A percentile compares a stretch with the other conserved stretches of the same genome.
Evolutionary conservation across 306 rosid species (phyloP).

Genomic region (Quercus gilva): DNA sequence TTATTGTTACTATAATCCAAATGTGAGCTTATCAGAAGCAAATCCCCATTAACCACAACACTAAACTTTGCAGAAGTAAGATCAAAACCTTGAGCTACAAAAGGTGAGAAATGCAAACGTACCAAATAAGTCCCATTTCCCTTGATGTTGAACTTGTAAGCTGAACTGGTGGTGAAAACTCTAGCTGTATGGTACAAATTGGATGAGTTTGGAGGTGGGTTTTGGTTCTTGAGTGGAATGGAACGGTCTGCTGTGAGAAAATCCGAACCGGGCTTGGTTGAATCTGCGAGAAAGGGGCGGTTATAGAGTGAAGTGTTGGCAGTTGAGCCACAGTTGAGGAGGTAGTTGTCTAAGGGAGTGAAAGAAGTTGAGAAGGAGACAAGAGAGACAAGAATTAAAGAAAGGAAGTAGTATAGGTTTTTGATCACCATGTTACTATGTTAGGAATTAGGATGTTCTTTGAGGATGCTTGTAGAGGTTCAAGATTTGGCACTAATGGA

Average conservation of each 20-base stretch:
- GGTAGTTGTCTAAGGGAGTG: constrained; percentile 67
- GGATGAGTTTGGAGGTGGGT: constrained; percentile 46
- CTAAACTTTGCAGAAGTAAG: constrained; percentile 62
- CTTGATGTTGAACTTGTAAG: constrained; percentile 62
- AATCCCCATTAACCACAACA: constrained; percentile 45
- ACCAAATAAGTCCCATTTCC: constrained; percentile 69
- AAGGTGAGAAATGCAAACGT: constrained; percentile 90
- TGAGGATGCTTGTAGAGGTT: background rate
- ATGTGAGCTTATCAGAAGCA: constrained; percentile 30
- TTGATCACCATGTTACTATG: constrained; percentile 42
- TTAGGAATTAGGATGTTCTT: constrained; percentile 7
- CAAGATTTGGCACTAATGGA: constrained; percentile 9
- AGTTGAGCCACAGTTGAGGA: constrained; percentile 77
- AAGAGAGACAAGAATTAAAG: constrained; percentile 23
- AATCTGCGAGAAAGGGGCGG: constrained; percentile 56
- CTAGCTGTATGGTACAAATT: constrained; percentile 68
- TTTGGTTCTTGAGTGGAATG: constrained; percentile 46
- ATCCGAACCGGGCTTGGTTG: constrained; percentile 36
- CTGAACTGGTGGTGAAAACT: constrained; percentile 56
- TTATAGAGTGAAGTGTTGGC: constrained; percentile 51
- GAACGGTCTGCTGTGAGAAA: constrained; percentile 46
- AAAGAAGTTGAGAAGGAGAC: constrained; percentile 48
- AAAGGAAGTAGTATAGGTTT: constrained; percentile 27
- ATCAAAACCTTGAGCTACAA: constrained; percentile 47
- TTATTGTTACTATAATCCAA: constrained; percentile 8